Evolutionary conservation across 306 rosid genomes (phyloP).

Genomic region (Rosa rugosa): DNA sequence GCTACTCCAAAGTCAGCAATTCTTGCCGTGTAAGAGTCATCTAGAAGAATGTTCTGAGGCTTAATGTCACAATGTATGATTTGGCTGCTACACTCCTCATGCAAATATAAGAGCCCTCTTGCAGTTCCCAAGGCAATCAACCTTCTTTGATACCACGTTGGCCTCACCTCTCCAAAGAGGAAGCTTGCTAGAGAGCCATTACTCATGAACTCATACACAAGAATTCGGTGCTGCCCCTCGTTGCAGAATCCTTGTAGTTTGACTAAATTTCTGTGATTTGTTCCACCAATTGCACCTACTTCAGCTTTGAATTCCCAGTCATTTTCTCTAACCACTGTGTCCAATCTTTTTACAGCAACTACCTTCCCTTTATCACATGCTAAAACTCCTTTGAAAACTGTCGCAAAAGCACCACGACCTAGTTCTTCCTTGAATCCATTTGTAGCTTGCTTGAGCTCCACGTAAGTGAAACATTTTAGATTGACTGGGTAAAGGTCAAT

Average conservation of each 20-base stretch:
- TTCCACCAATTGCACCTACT: constrained; percentile 29
- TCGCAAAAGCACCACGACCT: constrained; percentile 31
- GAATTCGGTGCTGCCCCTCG: constrained; percentile 25
- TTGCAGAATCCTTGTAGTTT: constrained; percentile 26
- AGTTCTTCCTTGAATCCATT: constrained; percentile 30
- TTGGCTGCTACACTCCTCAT: constrained; percentile 36
- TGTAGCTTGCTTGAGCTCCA: constrained; percentile 24
- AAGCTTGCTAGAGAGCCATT: constrained; percentile 25
- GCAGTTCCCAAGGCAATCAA: constrained; percentile 21
- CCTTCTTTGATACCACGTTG: constrained; percentile 22
- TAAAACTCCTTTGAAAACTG: constrained; percentile 33
- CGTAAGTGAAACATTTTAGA: constrained; percentile 17
- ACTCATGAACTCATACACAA: constrained; percentile 34
- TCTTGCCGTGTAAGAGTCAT: constrained; percentile 8
- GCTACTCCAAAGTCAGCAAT: constrained; percentile 42
- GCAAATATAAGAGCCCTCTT: constrained; percentile 33
- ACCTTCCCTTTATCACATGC: not conserved
- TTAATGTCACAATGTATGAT: constrained; percentile 42
- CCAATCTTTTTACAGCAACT: constrained; percentile 49
- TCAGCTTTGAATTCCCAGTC: constrained; percentile 43
- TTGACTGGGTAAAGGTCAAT: constrained; percentile 2
- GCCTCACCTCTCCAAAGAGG: constrained; percentile 14
- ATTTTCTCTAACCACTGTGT: constrained; percentile 34
- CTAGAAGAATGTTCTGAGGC: constrained; percentile 39
- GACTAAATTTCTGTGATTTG: constrained; percentile 36